Conservation (phyloP, 192 early-diverging fungal species). For the Paraglomus brasilianum region DNA sequence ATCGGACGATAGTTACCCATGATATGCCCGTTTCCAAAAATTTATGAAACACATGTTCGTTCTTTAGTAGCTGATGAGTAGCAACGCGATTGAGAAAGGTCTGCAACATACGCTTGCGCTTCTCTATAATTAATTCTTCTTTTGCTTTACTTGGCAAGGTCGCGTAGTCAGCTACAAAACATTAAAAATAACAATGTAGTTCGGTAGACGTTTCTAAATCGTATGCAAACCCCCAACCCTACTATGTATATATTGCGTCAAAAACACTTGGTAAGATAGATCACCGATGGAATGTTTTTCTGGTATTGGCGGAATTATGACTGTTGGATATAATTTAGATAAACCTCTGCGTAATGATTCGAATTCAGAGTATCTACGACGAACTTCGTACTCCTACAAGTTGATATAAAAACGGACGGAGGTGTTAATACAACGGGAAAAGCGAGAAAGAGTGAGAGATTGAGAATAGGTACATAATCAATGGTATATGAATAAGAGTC, state of each 20-base stretch:
- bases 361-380: slow-evolving; percentile 94
- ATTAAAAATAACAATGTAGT: neutral
- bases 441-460: neutral
- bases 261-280: neutral
- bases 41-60: slow-evolving; percentile 88
- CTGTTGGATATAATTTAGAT: slow-evolving; percentile 75
- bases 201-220: neutral
- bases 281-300: slow-evolving; percentile 92
- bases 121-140: slow-evolving; percentile 91
- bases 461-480: neutral
- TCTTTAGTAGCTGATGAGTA: slow-evolving; percentile 80
- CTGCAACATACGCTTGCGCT: slow-evolving; percentile 90
- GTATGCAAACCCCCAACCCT: neutral
- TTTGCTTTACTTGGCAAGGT: slow-evolving; percentile 84
- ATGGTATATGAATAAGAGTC: slow-evolving; percentile 1
- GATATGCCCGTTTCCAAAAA: slow-evolving; percentile 82
- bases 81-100: slow-evolving; percentile 90
- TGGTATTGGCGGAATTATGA: slow-evolving; percentile 94
- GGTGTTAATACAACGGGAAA: neutral
- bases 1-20: slow-evolving; percentile 52
- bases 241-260: neutral
- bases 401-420: too few relatives aligned
- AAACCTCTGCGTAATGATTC: slow-evolving; percentile 84
- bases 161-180: slow-evolving; percentile 57
- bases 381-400: slow-evolving; percentile 70